phyloP scores from a whole-genome alignment of 169 alveolate species.

The Cryptosporidium meleagridis region DNA sequence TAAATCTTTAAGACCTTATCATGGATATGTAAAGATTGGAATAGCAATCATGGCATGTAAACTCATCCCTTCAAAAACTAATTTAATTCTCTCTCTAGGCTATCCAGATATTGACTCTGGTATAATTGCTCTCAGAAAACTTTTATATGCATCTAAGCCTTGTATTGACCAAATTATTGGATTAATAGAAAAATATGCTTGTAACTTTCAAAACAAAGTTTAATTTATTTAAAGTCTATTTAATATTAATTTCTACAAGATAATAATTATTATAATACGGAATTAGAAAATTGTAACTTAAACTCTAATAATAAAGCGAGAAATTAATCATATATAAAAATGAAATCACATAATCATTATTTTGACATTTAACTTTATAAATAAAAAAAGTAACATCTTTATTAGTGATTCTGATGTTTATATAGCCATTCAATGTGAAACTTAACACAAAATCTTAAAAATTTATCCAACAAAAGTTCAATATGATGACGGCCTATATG shows the following conservation, averaged over 20 bases:
- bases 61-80: slow-evolving; percentile 1
- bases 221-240: background rate
- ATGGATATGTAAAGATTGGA: slow-evolving; percentile 48
- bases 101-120: slow-evolving; percentile 23
- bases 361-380: background rate
- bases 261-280: background rate
- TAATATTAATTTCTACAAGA: background rate
- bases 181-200: slow-evolving; percentile 18
- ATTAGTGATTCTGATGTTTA: background rate
- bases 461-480: slow-evolving; percentile 64
- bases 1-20: slow-evolving; percentile 52
- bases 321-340: background rate
- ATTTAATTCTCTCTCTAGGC: slow-evolving; percentile 44
- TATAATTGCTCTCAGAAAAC: background rate
- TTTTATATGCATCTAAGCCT: slow-evolving; percentile 36
- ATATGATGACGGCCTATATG: slow-evolving; percentile 74
- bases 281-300: background rate
- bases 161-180: slow-evolving; percentile 41
- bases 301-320: background rate
- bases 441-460: slow-evolving; percentile 49
- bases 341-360: background rate
- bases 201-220: slow-evolving; percentile 44
- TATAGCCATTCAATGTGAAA: slow-evolving; percentile 46
- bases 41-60: slow-evolving; percentile 56
- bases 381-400: background rate